Evolutionary conservation across 345 rosid species (phyloP).

Genomic region (Draba incana): DNA sequence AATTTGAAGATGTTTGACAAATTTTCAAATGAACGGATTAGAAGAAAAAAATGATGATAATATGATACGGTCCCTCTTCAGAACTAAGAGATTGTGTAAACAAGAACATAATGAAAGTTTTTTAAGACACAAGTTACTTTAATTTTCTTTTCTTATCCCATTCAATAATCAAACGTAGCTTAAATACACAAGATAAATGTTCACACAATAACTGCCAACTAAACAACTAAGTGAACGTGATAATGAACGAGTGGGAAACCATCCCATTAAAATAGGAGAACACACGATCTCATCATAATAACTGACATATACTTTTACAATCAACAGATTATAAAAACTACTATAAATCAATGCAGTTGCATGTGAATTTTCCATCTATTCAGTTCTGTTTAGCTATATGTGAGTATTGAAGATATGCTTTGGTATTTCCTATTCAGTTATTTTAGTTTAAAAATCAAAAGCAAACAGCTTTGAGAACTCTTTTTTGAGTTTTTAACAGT

Average conservation of each 20-base stretch:
- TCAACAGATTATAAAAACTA: not conserved
- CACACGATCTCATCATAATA: too few species aligned
- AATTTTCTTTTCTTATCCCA: too few species aligned
- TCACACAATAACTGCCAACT: too few species aligned
- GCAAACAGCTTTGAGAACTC: not conserved
- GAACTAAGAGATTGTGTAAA: too few species aligned
- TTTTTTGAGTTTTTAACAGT: not conserved
- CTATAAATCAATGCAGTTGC: not conserved
- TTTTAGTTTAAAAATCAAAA: not conserved
- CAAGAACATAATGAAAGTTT: too few species aligned
- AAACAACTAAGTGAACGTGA: too few species aligned
- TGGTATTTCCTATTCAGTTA: not conserved
- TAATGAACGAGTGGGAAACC: too few species aligned
- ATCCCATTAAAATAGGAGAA: too few species aligned
- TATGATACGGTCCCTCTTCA: too few species aligned
- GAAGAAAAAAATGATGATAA: not conserved
- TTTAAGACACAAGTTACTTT: too few species aligned
- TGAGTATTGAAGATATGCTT: not conserved
- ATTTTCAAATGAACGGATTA: not conserved
- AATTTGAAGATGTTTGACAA: constrained; percentile 1
- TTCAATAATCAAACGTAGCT: too few species aligned
- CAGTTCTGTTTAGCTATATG: not conserved
- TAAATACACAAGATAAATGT: too few species aligned
- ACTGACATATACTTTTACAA: not conserved
- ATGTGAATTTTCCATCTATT: not conserved